Evolutionary conservation across 345 rosid genomes (phyloP).

Genomic region (Lenwebbia sp.): DNA sequence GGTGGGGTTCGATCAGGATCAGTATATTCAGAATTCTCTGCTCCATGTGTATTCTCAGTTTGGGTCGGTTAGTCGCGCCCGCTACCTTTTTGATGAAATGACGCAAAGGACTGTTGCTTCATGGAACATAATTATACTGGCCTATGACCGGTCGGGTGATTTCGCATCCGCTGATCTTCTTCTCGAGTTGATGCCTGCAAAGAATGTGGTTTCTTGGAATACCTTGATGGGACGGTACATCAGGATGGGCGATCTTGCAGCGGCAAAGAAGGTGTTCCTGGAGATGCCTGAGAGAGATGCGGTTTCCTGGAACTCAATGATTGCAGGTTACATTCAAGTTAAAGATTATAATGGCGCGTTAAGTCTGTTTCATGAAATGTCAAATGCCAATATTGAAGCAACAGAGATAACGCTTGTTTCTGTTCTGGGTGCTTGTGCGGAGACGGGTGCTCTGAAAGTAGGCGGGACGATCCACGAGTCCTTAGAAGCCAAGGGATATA

Average conservation of each 20-base stretch:
- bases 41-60: slow-evolving; percentile 1
- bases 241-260: slow-evolving; percentile 7
- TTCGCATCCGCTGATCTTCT: slow-evolving; percentile 6
- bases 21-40: slow-evolving; percentile 8
- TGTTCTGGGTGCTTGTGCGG: slow-evolving; percentile 22
- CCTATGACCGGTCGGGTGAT: slow-evolving; percentile 8
- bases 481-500: slow-evolving; percentile 1
- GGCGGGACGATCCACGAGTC: slow-evolving; percentile 16
- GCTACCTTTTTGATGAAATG: slow-evolving; percentile 13
- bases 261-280: slow-evolving; percentile 10
- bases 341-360: slow-evolving; percentile 12
- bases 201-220: slow-evolving; percentile 24
- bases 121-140: slow-evolving; percentile 17
- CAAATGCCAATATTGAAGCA: slow-evolving; percentile 8
- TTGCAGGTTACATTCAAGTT: slow-evolving; percentile 13
- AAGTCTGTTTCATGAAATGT: slow-evolving; percentile 17
- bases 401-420: slow-evolving; percentile 21
- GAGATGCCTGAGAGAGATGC: slow-evolving; percentile 19
- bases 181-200: background rate
- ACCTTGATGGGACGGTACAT: slow-evolving; percentile 3
- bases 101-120: slow-evolving; percentile 5
- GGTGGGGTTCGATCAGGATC: slow-evolving; percentile 6
- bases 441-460: slow-evolving; percentile 10
- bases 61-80: slow-evolving; percentile 1
- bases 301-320: slow-evolving; percentile 31